phyloP scores from a whole-genome alignment of 495 filamentous ascomycete species.

The Aspergillus mulundensis region DNA sequence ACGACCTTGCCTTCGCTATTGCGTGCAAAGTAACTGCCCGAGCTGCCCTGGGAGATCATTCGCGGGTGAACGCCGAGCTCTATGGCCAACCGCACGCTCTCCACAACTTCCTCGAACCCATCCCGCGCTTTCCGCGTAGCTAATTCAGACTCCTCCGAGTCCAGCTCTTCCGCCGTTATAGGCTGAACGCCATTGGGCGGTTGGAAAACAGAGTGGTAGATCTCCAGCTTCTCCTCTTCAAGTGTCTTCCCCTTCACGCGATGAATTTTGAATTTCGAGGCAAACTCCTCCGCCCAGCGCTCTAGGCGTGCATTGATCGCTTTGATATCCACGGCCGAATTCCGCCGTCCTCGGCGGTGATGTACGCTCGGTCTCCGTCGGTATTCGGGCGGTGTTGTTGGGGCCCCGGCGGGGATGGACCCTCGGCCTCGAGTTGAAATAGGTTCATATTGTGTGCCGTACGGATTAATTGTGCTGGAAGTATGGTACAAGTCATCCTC shows the following conservation, averaged over 20 bases:
- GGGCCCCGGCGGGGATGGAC: constrained; percentile 44
- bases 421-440: constrained; percentile 49
- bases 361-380: constrained; percentile 45
- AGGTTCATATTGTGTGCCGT: constrained; percentile 66
- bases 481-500: constrained; percentile 55
- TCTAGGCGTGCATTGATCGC: constrained; percentile 97
- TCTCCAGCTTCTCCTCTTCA: constrained; percentile 87
- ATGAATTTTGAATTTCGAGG: constrained; percentile 89
- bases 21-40: constrained; percentile 95
- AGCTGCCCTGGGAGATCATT: constrained; percentile 95
- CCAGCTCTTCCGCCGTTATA: constrained; percentile 69
- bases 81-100: constrained; percentile 85
- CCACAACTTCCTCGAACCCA: constrained; percentile 85
- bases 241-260: constrained; percentile 68
- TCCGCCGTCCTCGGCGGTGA: constrained; percentile 60
- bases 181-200: constrained; percentile 79
- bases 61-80: constrained; percentile 88
- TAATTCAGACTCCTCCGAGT: constrained; percentile 51
- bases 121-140: constrained; percentile 62
- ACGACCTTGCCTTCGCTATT: constrained; percentile 90
- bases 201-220: constrained; percentile 95
- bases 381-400: constrained; percentile 36
- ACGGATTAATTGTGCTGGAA: constrained; percentile 56
- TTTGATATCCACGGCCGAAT: constrained; percentile 94
- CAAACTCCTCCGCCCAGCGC: constrained; percentile 97